Percentiles rank a stretch among this genome's conserved stretches.
Evolutionary conservation across 2,329 filamentous ascomycete species (phyloP).

Genomic region (Neofusicoccum kwambonambiense): DNA sequence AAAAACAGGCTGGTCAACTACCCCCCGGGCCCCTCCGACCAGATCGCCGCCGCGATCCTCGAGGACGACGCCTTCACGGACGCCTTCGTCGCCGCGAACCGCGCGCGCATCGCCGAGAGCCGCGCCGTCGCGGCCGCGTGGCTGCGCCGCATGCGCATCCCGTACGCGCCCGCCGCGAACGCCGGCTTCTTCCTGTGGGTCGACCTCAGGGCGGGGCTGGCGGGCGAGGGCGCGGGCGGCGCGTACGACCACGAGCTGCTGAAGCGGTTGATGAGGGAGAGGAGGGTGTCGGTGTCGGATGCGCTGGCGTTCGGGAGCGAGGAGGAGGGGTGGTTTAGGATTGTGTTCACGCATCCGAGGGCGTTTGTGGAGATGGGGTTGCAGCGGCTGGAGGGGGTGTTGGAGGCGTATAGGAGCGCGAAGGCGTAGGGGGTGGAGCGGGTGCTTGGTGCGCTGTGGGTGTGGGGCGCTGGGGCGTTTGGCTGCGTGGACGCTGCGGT

Average conservation of each 20-base stretch:
- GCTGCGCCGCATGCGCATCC: slow-evolving; percentile 33
- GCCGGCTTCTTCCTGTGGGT: slow-evolving; percentile 50
- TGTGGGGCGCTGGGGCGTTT: background rate
- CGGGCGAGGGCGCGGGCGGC: background rate
- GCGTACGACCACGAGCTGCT: slow-evolving; percentile 30
- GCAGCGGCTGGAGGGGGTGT: slow-evolving; percentile 25
- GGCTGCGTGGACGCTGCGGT: too few relatives aligned
- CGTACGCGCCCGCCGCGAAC: slow-evolving; percentile 39
- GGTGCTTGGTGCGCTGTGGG: background rate
- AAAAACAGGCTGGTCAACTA: slow-evolving; percentile 30
- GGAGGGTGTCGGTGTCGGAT: slow-evolving; percentile 39
- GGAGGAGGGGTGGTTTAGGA: slow-evolving; percentile 44
- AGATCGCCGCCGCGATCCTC: slow-evolving; percentile 34
- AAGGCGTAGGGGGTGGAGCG: background rate
- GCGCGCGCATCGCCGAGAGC: slow-evolving; percentile 21
- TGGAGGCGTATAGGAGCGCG: background rate
- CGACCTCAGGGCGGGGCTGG: slow-evolving; percentile 29
- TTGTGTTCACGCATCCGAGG: slow-evolving; percentile 41
- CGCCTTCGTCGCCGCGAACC: slow-evolving; percentile 22
- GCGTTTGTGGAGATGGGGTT: slow-evolving; percentile 37
- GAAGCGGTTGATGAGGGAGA: slow-evolving; percentile 36
- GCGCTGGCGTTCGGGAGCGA: slow-evolving; percentile 37
- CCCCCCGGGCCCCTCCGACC: slow-evolving; percentile 23
- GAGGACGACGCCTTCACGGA: slow-evolving; percentile 27
- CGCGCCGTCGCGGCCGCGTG: slow-evolving; percentile 22